Conservation (phyloP, 768 basidiomycete genomes). For the Amylocystis lapponica region DNA sequence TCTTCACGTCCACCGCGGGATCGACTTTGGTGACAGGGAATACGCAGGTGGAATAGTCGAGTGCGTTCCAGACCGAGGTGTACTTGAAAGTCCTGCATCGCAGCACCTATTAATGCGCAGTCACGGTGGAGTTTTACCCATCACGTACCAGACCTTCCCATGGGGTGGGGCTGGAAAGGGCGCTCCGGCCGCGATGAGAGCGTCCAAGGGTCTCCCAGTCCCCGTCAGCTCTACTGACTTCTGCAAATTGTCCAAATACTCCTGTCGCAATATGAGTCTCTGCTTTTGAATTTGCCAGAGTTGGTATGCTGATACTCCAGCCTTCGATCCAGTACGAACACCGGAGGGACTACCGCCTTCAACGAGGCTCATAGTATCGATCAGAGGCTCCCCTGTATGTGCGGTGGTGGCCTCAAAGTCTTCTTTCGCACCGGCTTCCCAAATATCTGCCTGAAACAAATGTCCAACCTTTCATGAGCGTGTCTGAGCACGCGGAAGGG, state of each 20-base stretch:
- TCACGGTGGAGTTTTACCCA: not conserved
- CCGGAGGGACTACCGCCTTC: slow-evolving; percentile 11
- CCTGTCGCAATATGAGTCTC: slow-evolving; percentile 31
- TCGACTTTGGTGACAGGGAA: slow-evolving; percentile 48
- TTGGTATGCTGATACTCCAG: slow-evolving; percentile 19
- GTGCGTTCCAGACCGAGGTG: slow-evolving; percentile 38
- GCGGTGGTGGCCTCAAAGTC: slow-evolving; percentile 10
- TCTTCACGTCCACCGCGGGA: slow-evolving; percentile 30
- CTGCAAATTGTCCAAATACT: slow-evolving; percentile 41
- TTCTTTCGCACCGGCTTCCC: slow-evolving; percentile 7
- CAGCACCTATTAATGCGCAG: not conserved
- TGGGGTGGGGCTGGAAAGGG: slow-evolving; percentile 38
- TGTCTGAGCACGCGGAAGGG: not conserved
- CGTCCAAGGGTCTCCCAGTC: slow-evolving; percentile 46
- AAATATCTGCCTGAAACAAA: slow-evolving; percentile 8
- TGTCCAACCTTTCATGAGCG: not conserved
- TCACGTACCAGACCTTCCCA: slow-evolving; percentile 30
- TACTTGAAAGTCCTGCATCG: slow-evolving; percentile 21
- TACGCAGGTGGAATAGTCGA: slow-evolving; percentile 36
- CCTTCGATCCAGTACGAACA: slow-evolving; percentile 6
- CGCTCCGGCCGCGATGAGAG: slow-evolving; percentile 38
- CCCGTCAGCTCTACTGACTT: slow-evolving; percentile 32
- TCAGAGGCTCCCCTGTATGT: slow-evolving; percentile 33
- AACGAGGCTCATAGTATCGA: slow-evolving; percentile 28
- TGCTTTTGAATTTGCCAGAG: slow-evolving; percentile 39